Base-by-base conservation (phyloP, 108 stramenopile genomes). In the Aurantiochytrium sp. region DNA sequence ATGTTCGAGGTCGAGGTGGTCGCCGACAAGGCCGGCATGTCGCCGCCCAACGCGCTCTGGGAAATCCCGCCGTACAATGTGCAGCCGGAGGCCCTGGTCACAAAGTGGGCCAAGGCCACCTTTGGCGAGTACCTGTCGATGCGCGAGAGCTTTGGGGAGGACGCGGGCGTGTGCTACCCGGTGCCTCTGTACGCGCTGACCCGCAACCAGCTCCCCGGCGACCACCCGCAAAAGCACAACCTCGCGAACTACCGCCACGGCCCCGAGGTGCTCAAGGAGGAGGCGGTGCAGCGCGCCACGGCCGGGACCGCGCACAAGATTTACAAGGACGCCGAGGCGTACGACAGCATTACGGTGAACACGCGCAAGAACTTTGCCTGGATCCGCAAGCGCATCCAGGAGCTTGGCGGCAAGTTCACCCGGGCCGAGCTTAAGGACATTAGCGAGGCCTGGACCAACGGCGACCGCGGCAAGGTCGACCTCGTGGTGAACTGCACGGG, bases 231-330 rank as follows among this genome's bases (percentile, higher is more conserved):
- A 34, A 30, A 65, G 59, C 32, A 65, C 32, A 34, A 65, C 59
- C 59, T 65, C 34, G 59, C 34, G 24, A 65, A 65, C 4, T 65
- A 65, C 34, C 59, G 59, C 34, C 27, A 34, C 34, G 59, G 59
- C 59, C 59, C 59, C 34, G 59, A 65, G 59, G 59, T 65, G 59
- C 59, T 65, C 59, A 65, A 65, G 59, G 59, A 65, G 34, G 59
- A 65, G 59, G 12, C 19, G 0, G 15, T 65, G 22, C 59, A 65
- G 34, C 59, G 59, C 34, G 59, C 59, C 10, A 65, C 59, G 1
- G 34, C 27, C 8, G 59, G 59, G 3, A 65, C 27, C 32, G 59
- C 59, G 15, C 27, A 30, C 59, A 19, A 65, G 59, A 65, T 34
- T 27, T 65, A 65, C 59, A 65, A 65, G 59, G 59, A 65, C 32